Conservation (phyloP, 2,329 filamentous ascomycete genomes). For the Didymellaceae sp. region DNA sequence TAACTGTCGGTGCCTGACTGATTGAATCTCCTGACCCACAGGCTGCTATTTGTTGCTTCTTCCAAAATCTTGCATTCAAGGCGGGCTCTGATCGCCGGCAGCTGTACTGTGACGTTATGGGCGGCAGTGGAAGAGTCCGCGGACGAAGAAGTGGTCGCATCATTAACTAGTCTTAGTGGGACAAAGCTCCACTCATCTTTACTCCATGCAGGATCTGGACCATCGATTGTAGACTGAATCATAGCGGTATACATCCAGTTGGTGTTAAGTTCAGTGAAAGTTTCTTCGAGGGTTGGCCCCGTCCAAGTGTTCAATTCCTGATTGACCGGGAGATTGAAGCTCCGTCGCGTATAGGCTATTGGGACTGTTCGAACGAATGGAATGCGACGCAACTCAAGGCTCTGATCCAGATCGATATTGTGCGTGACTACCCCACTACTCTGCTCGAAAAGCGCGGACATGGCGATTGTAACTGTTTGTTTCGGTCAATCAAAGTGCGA, state of each 20-base stretch:
- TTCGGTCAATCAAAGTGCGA: not conserved
- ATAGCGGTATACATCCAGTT: conserved; percentile 32
- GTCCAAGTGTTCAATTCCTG: not conserved
- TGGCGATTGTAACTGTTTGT: conserved; percentile 16
- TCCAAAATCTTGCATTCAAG: not conserved
- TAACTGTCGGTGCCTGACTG: not conserved
- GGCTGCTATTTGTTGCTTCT: not conserved
- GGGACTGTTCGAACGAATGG: conserved; percentile 9
- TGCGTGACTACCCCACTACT: conserved; percentile 7
- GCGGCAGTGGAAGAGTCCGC: not conserved
- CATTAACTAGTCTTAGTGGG: conserved; percentile 11
- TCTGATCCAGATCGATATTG: conserved; percentile 3
- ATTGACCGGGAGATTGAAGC: not conserved
- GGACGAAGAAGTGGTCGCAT: not conserved
- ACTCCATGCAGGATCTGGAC: conserved; percentile 27
- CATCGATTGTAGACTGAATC: conserved; percentile 26
- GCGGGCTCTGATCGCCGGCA: not conserved
- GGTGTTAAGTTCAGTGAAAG: conserved; percentile 22
- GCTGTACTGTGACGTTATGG: not conserved
- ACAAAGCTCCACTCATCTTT: conserved; percentile 34
- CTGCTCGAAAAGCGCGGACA: conserved; percentile 20
- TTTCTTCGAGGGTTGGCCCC: conserved; percentile 1
- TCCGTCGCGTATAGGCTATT: not conserved
- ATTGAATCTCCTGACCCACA: not conserved
- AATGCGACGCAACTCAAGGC: conserved; percentile 16